These are phyloP conservation scores for Peribolospora baueri DNA, from an alignment of 768 basidiomycete species.

Conservation along the genomic window DNA sequence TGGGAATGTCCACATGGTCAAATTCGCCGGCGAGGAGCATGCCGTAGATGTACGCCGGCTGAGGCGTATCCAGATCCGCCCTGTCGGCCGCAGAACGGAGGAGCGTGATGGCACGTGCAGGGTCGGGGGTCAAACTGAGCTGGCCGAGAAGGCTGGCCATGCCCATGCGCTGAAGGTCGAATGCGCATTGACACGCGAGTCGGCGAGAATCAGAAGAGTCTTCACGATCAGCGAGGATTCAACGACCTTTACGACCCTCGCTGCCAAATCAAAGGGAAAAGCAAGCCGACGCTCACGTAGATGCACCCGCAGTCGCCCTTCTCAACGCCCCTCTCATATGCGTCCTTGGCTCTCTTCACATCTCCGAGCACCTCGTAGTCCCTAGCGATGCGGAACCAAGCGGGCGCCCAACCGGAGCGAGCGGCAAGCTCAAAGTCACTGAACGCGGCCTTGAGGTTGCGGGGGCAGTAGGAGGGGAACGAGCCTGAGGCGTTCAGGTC, in stretches of 20 bases:
- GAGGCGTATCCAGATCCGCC: constrained; percentile 49
- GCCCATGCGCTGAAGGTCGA: constrained; percentile 43
- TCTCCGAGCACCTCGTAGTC: constrained; percentile 78
- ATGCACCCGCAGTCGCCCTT: constrained; percentile 50
- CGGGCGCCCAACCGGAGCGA: constrained; percentile 44
- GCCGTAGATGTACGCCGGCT: constrained; percentile 42
- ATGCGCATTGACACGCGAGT: not conserved
- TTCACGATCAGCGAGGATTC: not conserved
- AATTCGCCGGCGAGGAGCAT: constrained; percentile 68
- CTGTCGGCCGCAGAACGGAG: constrained; percentile 53
- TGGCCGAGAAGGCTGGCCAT: constrained; percentile 83
- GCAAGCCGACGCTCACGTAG: constrained; percentile 33
- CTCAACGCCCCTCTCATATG: constrained; percentile 61
- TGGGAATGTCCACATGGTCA: constrained; percentile 33
- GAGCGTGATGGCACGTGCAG: constrained; percentile 38
- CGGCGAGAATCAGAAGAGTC: constrained; percentile 1
- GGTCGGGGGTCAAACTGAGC: constrained; percentile 35
- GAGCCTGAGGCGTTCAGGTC: constrained; percentile 47
- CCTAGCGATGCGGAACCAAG: constrained; percentile 75
- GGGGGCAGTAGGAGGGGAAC: constrained; percentile 37
- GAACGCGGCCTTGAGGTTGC: constrained; percentile 58
- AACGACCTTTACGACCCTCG: no score
- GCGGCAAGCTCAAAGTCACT: constrained; percentile 70
- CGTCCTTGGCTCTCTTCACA: constrained; percentile 43
- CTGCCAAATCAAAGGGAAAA: constrained; percentile 5